Base-by-base conservation (phyloP, 2,329 filamentous ascomycete genomes). In the Alternaria gaisen region DNA sequence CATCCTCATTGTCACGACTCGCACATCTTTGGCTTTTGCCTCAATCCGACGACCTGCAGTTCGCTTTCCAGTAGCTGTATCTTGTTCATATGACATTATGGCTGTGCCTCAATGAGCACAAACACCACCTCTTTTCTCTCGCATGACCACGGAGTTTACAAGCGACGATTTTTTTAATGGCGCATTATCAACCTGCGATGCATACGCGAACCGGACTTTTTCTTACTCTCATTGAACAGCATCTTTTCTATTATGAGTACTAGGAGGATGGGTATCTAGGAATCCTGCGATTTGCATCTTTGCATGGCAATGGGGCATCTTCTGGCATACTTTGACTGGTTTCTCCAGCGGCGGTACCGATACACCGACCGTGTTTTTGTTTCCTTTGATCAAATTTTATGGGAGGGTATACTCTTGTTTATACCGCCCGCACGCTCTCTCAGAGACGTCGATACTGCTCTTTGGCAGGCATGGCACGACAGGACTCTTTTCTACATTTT, bases 61-160 rank as follows among this genome's bases (percentile, higher is more conserved):
- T 57, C 56, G 62, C 61, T 57, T 43, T 30, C 40, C 38, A 16
- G 61, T 62, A 56, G 56, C 56, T 58, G 59, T 63, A 72, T 70
- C 61, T 71, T 71, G 69, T 74, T 68, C 66, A 68, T 61, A 77
- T 68, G 76, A 78, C 61, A 71, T 78, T 69, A 77, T 71, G 75
- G 72, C 67, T 68, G 70, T 63, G 66, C 65, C 66, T 56, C 30
- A 54, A 55, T 46, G 56, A 51, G 57, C 60, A 56, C 61, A 58
- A 64, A 68, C 67, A 69, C 62, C 67, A 36, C 62, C 67, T 56
- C 60, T 59, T 67, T 63, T 52, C 60, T 67, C 67, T 72, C 68
- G 75, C 75, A 77, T 77, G 72, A 77, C 46, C 67, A 71, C 67
- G 75, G 75, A 74, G 74, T 77, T 76, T 69, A 68, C 41, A 62